These are phyloP conservation scores for Luffa aegyptiaca DNA, from an alignment of 306 rosid species.

Conservation along the genomic window DNA sequence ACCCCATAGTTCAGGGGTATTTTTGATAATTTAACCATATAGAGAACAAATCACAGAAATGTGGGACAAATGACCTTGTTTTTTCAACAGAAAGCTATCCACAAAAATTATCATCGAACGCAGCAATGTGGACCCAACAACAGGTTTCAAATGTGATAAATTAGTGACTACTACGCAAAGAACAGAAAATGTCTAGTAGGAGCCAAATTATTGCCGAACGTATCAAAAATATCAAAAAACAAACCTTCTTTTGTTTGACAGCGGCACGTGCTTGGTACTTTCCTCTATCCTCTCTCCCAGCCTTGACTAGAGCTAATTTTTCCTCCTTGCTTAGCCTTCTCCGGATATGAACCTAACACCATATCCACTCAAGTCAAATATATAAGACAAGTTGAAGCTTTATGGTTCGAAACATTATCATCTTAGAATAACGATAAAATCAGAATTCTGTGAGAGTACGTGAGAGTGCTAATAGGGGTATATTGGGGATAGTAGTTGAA, in stretches of 20 bases:
- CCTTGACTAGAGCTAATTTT: constrained; percentile 57
- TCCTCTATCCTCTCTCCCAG: constrained; percentile 86
- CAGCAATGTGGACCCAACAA: background rate
- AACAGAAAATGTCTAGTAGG: background rate
- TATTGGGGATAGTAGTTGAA: too few relatives aligned
- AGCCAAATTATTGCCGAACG: background rate
- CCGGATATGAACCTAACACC: constrained; percentile 48
- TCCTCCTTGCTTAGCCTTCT: constrained; percentile 67
- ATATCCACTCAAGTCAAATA: background rate
- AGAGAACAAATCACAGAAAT: background rate
- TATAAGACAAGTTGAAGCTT: constrained; percentile 1
- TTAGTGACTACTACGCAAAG: background rate
- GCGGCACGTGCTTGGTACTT: constrained; percentile 64
- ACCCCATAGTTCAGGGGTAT: too few relatives aligned
- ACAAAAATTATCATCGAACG: background rate
- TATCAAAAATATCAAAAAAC: background rate
- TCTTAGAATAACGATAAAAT: background rate
- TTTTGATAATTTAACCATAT: too few relatives aligned
- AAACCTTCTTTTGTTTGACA: constrained; percentile 85
- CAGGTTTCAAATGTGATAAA: background rate
- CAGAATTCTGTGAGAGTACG: background rate
- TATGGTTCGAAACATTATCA: background rate
- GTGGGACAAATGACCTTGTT: background rate
- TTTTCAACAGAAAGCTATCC: background rate
- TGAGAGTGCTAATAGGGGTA: too few relatives aligned